Evolutionary conservation across 371 early-diverging fungal species (phyloP), one percentile per base, ranked within the genome.

Genomic region (Mucor circinelloides): DNA sequence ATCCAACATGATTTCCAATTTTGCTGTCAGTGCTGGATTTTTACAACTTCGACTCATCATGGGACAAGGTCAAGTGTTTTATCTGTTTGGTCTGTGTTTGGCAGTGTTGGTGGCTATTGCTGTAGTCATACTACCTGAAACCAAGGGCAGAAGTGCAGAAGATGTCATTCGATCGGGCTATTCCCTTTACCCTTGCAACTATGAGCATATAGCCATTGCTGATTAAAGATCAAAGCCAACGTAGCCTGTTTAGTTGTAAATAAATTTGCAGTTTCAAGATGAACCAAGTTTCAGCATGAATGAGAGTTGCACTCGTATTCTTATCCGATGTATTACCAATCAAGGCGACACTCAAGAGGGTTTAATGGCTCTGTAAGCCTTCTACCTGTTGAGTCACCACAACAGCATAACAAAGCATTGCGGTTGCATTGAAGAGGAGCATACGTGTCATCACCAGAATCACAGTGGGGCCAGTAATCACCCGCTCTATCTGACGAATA

Each of bases 121-220:
- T 17, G 79, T 84, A 32, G 59, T 67, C 27, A 80, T 87, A 30
- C 72, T 96, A 3, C 96, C 95, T 0, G 97, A 97, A 78, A 97
- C 97, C 17, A 90, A 90, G 68, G 93, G 93, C 15, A 67, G 77
- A 40, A 76, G 77, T 60, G 76, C 75, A n/a, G 84, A 84, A 12
- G 79, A 84, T 42, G 77, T 84, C 2, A 73, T 84, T 36, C 76
- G 77, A 40, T 81, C 81, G 9, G 69, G 73, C 0, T 84, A 78
- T 70, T 70, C 80, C 7, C 63, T 80, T 30, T 64, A 77, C 52
- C 64, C 72, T n/a, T 55, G 63, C n/a, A 42, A 54, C 10, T 73
- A 70, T 48, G 70, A 74, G 42, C 34, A 55, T 25, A 31, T 61
- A n/a, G 61, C 40, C 4, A 44, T 17, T 62, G 9, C 23, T 6